phyloP scores from a whole-genome alignment of 805 yeast species.

The Metschnikowia cerradonensis region DNA sequence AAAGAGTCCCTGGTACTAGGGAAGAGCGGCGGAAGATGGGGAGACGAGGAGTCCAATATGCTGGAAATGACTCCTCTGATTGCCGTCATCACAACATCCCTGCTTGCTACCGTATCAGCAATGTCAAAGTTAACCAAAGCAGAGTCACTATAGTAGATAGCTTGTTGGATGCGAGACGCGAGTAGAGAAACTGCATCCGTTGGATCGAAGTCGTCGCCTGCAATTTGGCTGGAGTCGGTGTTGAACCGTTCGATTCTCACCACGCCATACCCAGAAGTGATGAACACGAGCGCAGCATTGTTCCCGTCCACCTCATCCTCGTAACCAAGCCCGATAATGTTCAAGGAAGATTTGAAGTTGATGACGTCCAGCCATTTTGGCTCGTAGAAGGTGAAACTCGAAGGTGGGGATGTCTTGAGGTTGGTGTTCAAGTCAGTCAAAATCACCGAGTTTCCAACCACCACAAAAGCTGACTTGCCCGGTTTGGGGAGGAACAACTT shows the following conservation, averaged over 20 bases:
- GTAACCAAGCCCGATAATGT: slow-evolving; percentile 57
- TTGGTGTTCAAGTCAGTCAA: slow-evolving; percentile 55
- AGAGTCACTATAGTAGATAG: slow-evolving; percentile 59
- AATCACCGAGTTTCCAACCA: slow-evolving; percentile 57
- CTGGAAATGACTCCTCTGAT: slow-evolving; percentile 49
- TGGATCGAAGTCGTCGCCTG: slow-evolving; percentile 20
- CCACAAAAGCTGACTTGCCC: slow-evolving; percentile 55
- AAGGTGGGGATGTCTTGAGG: slow-evolving; percentile 19
- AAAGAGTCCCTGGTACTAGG: slow-evolving; percentile 52
- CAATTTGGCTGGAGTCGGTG: slow-evolving; percentile 8
- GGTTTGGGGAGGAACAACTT: slow-evolving; percentile 55
- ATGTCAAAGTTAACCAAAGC: slow-evolving; percentile 45
- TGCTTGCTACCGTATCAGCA: slow-evolving; percentile 30
- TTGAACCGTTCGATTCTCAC: slow-evolving; percentile 51
- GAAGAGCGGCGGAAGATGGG: slow-evolving; percentile 51
- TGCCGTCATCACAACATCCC: slow-evolving; percentile 28
- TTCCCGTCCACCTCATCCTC: slow-evolving; percentile 36
- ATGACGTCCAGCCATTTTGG: slow-evolving; percentile 82
- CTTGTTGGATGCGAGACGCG: slow-evolving; percentile 79
- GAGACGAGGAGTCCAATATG: slow-evolving; percentile 52
- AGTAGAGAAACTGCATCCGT: slow-evolving; percentile 34
- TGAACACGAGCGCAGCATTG: slow-evolving; percentile 43
- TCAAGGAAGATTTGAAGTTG: slow-evolving; percentile 48
- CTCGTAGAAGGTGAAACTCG: slow-evolving; percentile 26
- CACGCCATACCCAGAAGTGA: slow-evolving; percentile 59